phyloP scores from a whole-genome alignment of 352 stramenopile genomes.

The Thalassiosira mediterranea region DNA sequence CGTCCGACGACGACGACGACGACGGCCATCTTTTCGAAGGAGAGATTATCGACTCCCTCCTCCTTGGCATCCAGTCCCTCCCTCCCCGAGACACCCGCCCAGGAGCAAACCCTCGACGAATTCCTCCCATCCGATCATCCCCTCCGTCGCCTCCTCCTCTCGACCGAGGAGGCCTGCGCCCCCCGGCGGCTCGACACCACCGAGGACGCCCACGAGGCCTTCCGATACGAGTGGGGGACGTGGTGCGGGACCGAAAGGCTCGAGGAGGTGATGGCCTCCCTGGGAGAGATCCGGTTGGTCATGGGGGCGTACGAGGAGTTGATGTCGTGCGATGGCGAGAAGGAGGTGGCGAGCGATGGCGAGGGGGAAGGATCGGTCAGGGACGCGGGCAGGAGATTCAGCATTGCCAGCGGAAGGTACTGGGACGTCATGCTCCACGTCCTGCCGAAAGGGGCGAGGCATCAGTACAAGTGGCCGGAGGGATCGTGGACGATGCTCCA shows the following conservation, averaged over 20 bases:
- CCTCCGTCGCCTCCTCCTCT: conserved; percentile 12
- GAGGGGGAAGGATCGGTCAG: conserved; percentile 18
- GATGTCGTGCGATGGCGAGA: conserved; percentile 19
- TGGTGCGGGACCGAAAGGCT: conserved; percentile 41
- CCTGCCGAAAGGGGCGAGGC: conserved; percentile 56
- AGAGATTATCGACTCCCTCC: neutral
- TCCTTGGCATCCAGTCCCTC: no score
- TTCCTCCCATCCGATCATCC: conserved; percentile 15
- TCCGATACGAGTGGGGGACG: conserved; percentile 76
- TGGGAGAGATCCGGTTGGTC: conserved; percentile 51
- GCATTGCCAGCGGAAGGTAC: conserved; percentile 60
- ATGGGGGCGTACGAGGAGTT: conserved; percentile 43
- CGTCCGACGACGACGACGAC: neutral
- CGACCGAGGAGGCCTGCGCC: conserved; percentile 26
- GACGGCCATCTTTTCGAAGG: neutral
- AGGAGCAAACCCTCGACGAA: conserved; percentile 28
- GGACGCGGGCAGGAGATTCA: conserved; percentile 44
- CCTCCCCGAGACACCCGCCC: no score
- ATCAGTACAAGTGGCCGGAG: conserved; percentile 64
- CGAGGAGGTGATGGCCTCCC: conserved; percentile 51
- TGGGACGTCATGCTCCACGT: conserved; percentile 78
- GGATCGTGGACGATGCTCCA: conserved; percentile 73
- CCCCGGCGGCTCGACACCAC: conserved; percentile 49
- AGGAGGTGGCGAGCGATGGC: neutral
- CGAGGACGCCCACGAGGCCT: conserved; percentile 59